Evolutionary conservation across 225 moss, liverwort and hornwort genomes (phyloP), one percentile per base, ranked within the genome.

Genomic region (Marchantia polymorpha): DNA sequence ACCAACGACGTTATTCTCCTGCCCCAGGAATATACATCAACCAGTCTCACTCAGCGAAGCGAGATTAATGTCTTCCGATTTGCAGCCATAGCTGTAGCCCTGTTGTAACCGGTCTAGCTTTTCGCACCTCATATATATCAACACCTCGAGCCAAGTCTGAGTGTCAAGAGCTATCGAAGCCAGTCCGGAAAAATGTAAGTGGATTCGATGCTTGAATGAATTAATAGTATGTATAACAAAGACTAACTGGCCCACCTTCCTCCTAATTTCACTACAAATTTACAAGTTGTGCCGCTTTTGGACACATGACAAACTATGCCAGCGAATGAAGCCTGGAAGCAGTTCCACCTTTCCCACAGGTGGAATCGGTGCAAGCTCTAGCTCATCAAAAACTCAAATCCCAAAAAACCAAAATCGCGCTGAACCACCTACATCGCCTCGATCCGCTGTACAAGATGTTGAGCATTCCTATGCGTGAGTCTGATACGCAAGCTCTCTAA

Each of bases 391-490:
- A 29, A 29, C 47, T 70, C 30, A 30, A 74, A 29, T 4, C 30
- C 15, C 74, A 74, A 56, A 74, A 55, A 27, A 29, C 12, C 17
- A 74, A 74, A 56, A 27, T 74, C 29, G 27, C n/a, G 6, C 48
- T 30, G 27, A 73, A 52, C 74, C 23, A 74, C 3, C 30, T 12
- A 47, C 72, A 67, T 26, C 29, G 67, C 72, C 52, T 25, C 7
- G 19, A 14, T 52, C 52, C 72, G 51, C 72, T 72, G 72, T 72
- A 72, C 72, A 72, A 51, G 39, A 39, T 39, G 2, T 50, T 49
- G 13, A 69, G 47, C 61, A 61, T 61, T 22, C 31, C 30, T 67
- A 67, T 13, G 10, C 4, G 22, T 51, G 30, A 52, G 39, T 39
- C n/a, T 51, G 51, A 66, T 66, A 6, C 10, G 65, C 67, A 13